Evolutionary conservation across 2,329 filamentous ascomycete species (phyloP).

Genomic region (Ceratocystis destructans): DNA sequence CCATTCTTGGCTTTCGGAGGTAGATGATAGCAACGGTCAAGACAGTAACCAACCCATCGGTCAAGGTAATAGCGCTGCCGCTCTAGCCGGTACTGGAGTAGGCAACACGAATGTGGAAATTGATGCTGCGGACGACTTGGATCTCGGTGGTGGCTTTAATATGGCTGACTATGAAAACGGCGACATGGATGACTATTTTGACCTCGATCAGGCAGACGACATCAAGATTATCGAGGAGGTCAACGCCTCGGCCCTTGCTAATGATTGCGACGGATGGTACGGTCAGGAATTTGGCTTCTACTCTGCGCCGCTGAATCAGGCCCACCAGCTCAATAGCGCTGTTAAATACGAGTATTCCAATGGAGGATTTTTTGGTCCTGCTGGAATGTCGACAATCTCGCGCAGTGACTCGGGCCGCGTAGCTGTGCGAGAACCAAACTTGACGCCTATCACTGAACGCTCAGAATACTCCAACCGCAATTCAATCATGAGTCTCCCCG

Average conservation of each 20-base stretch:
- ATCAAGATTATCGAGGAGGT: slow-evolving; percentile 89
- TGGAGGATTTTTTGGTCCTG: slow-evolving; percentile 79
- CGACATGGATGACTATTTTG: slow-evolving; percentile 41
- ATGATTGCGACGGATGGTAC: slow-evolving; percentile 87
- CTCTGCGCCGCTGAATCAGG: slow-evolving; percentile 40
- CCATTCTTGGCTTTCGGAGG: slow-evolving; percentile 33
- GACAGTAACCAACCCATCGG: slow-evolving; percentile 6
- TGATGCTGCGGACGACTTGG: slow-evolving; percentile 30
- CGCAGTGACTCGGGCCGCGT: slow-evolving; percentile 60
- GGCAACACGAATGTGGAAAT: slow-evolving; percentile 14
- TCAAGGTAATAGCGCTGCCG: not conserved
- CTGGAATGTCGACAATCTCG: slow-evolving; percentile 41
- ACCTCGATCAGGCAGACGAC: slow-evolving; percentile 60
- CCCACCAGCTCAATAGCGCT: slow-evolving; percentile 32
- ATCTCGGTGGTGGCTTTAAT: slow-evolving; percentile 26
- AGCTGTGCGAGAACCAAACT: slow-evolving; percentile 69
- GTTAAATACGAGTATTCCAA: slow-evolving; percentile 49
- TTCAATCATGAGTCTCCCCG: slow-evolving; percentile 62
- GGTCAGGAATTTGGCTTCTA: slow-evolving; percentile 97
- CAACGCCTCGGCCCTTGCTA: slow-evolving; percentile 83
- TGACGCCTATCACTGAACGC: slow-evolving; percentile 91
- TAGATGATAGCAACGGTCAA: slow-evolving; percentile 12
- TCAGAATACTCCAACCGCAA: slow-evolving; percentile 95
- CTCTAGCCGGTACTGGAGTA: slow-evolving; percentile 6
- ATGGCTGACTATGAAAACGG: slow-evolving; percentile 41